Evolutionary conservation across 75 land plant species (phyloP), one percentile per base, ranked within the genome.

Genomic region (Pinus taeda): DNA sequence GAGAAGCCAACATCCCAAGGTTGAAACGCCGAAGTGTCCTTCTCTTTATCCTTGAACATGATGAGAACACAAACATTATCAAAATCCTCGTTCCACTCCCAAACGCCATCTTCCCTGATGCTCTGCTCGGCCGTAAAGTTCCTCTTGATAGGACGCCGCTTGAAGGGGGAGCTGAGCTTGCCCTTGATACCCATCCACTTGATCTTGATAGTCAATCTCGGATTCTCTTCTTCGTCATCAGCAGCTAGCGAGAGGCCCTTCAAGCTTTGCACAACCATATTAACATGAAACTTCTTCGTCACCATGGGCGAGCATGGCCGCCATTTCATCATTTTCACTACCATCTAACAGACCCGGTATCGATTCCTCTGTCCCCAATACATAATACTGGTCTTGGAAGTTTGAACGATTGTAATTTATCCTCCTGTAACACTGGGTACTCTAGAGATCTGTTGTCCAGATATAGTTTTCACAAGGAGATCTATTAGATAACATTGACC

Each of bases 1-100:
- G 84, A 83, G 74, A 93, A 85, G 0, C 60, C 64, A 60, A 93
- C 80, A 77, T 92, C 95, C 97, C 96, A 96, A 20, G 98, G 94
- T 39, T 84, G 86, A 60, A 92, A 90, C 9, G 49, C 9, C 42
- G n/a, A 36, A 42, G 49, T 5, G 49, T 42, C 49, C 30, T 29
- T n/a, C 30, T 73, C 71, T 24, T n/a, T 53, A 21, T 79, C 24
- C 49, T 83, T 24, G 15, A 75, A 76, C 18, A 72, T 77, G 15
- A 84, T 81, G 22, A 92, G 77, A 45, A 39, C 77, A 71, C 90
- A 83, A 11, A 85, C 83, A 59, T 73, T 84, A n/a, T 77, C 82
- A 70, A 95, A 93, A 72, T 90, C 93, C 65, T 93, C 85, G 24
- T 89, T 82, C 95, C 95, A 93, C n/a, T 63, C 74, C 45, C 90